Evolutionary conservation across 805 yeast genomes (phyloP).

Genomic region (Teunomyces gatunensis): DNA sequence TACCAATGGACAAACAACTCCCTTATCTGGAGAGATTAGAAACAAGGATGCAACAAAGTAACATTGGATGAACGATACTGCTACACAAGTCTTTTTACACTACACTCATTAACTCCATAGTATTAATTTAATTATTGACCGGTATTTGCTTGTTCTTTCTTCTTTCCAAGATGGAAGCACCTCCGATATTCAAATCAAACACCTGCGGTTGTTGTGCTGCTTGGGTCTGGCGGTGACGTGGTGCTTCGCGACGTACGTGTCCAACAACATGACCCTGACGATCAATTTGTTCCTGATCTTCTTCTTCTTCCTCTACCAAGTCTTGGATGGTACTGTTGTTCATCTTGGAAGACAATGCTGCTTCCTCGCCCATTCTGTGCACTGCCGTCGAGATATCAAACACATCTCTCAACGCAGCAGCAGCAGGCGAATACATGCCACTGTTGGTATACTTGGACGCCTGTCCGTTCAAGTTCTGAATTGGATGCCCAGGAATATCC

Average conservation of each 20-base stretch:
- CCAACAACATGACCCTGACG: conserved; percentile 11
- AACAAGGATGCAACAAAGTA: no score
- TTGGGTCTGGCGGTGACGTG: conserved; percentile 7
- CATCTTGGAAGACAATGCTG: conserved; percentile 28
- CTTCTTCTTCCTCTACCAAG: conserved; percentile 39
- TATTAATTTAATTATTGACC: conserved; percentile 4
- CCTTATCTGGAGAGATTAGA: no score
- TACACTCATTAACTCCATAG: no score
- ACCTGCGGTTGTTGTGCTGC: conserved; percentile 8
- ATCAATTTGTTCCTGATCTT: conserved; percentile 18
- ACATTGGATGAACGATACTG: no score
- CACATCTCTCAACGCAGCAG: conserved; percentile 79
- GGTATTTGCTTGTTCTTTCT: conserved; percentile 20
- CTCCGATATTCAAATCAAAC: conserved; percentile 48
- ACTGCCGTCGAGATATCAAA: conserved; percentile 85
- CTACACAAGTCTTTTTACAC: no score
- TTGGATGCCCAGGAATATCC: conserved; percentile 24
- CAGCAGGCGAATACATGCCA: conserved; percentile 63
- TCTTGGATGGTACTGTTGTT: conserved; percentile 19
- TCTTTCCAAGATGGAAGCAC: conserved; percentile 55
- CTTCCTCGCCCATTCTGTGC: conserved; percentile 74
- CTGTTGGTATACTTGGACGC: conserved; percentile 15
- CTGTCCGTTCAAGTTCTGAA: conserved; percentile 19
- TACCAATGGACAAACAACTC: no score
- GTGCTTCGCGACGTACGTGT: conserved; percentile 8